phyloP scores from a whole-genome alignment of 208 protist species.

The Wallacemonas collosoma region DNA sequence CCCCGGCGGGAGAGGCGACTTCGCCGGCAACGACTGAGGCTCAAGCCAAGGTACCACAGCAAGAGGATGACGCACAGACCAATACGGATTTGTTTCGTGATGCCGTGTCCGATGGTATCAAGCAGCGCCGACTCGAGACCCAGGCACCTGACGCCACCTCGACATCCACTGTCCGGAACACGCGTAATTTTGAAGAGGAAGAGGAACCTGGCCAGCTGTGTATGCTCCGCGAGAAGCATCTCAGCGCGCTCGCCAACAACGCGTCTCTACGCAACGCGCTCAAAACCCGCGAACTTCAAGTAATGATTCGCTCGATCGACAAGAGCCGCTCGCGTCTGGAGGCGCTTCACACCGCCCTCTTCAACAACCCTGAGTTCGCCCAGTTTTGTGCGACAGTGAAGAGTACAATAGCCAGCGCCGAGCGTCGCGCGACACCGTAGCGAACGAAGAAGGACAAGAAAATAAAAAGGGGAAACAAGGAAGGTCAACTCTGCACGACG shows the following conservation, averaged over 20 bases:
- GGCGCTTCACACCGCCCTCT: constrained; percentile 77
- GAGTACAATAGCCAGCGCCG: constrained; percentile 34
- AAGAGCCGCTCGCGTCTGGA: constrained; percentile 69
- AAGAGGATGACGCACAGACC: not conserved
- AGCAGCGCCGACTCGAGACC: constrained; percentile 7
- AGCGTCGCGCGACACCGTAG: constrained; percentile 19
- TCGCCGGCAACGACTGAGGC: not conserved
- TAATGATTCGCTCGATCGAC: constrained; percentile 66
- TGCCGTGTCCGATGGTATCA: constrained; percentile 1
- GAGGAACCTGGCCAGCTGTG: constrained; percentile 34
- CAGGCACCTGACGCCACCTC: not conserved
- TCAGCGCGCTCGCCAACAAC: constrained; percentile 56
- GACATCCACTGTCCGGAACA: not conserved
- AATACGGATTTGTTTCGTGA: constrained; percentile 19
- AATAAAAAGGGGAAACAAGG: not conserved
- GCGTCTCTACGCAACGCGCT: constrained; percentile 49
- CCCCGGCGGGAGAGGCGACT: not conserved
- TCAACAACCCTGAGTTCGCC: constrained; percentile 76
- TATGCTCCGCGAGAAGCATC: constrained; percentile 67
- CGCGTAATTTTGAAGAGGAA: not conserved
- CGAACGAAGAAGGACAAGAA: not conserved
- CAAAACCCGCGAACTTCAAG: constrained; percentile 54
- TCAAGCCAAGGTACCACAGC: not conserved
- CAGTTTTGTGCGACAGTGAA: constrained; percentile 69
- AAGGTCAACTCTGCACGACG: too few species aligned